These are phyloP conservation scores for Exophiala bonariae DNA, from an alignment of 2,329 filamentous ascomycete genomes.

Conservation along the genomic window DNA sequence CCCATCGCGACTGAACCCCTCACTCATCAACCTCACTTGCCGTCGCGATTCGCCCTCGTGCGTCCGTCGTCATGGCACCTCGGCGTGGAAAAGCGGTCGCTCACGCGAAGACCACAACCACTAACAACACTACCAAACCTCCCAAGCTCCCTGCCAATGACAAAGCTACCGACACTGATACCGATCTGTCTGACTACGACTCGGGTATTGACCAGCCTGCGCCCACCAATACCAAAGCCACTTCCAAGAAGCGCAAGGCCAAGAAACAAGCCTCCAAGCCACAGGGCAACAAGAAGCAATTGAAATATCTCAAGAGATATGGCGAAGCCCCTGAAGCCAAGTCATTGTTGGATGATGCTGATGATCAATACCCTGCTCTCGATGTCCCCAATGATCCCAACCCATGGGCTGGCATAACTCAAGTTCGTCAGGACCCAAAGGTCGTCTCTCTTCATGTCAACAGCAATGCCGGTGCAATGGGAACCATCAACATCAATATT, in stretches of 20 bases:
- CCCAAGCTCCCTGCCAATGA: neutral
- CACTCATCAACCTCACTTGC: too few relatives aligned
- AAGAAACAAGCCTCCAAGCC: neutral
- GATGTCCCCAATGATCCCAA: neutral
- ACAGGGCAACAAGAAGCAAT: neutral
- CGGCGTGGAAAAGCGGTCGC: too few relatives aligned
- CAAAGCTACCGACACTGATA: neutral
- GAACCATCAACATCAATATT: slow-evolving; percentile 9
- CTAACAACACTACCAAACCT: neutral
- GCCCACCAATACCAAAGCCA: neutral
- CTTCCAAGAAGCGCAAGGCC: slow-evolving; percentile 1
- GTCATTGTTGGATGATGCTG: slow-evolving; percentile 17
- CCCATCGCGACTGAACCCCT: too few relatives aligned
- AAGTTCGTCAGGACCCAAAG: neutral
- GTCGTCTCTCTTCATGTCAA: slow-evolving; percentile 1
- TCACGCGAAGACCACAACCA: neutral
- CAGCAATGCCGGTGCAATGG: neutral
- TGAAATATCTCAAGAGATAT: slow-evolving; percentile 1
- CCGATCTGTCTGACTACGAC: neutral
- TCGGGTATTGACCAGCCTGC: neutral
- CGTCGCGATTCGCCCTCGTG: too few relatives aligned
- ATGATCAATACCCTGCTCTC: slow-evolving; percentile 1
- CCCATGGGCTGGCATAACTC: neutral
- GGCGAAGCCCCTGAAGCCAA: slow-evolving; percentile 7
- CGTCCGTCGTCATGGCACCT: too few relatives aligned